A percentile compares a stretch with the other conserved stretches of the same genome.
Conservation (phyloP, 495 filamentous ascomycete genomes). For the Saxispiralis lemnorum region DNA sequence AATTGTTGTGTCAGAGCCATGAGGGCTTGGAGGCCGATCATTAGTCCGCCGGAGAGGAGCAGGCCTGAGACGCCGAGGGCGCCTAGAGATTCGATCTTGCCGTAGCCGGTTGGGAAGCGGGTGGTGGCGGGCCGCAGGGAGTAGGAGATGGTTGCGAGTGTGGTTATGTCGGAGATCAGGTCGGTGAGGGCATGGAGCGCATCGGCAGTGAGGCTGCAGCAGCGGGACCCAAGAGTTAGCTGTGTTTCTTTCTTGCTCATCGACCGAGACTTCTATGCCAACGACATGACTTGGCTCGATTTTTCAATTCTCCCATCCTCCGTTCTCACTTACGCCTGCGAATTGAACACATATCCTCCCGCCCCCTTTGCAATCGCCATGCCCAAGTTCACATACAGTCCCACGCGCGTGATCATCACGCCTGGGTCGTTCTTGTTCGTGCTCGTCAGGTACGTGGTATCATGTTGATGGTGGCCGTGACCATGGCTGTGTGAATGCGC, state of each 20-base stretch:
- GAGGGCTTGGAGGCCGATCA: constrained; percentile 70
- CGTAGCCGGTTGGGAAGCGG: constrained; percentile 75
- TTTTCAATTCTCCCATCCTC: not conserved
- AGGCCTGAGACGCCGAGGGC: constrained; percentile 82
- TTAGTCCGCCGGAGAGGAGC: constrained; percentile 68
- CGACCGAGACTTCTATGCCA: not conserved
- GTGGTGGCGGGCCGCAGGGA: constrained; percentile 66
- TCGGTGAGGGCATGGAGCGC: constrained; percentile 90
- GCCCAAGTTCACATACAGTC: constrained; percentile 73
- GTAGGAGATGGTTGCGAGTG: constrained; percentile 81
- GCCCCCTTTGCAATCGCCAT: constrained; percentile 89
- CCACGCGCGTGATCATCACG: constrained; percentile 85
- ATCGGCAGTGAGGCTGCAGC: constrained; percentile 64
- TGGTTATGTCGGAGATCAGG: constrained; percentile 84
- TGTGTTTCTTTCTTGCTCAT: not conserved
- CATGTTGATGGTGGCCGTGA: constrained; percentile 49
- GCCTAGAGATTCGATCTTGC: constrained; percentile 92
- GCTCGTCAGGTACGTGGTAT: constrained; percentile 78
- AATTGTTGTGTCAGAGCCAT: constrained; percentile 62
- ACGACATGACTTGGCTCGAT: not conserved
- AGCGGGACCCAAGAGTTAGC: not conserved
- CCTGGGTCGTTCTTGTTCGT: constrained; percentile 81
- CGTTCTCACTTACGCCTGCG: constrained; percentile 34
- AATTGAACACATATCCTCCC: constrained; percentile 85
- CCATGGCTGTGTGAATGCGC: constrained; percentile 37